These are phyloP conservation scores for Deuterostichococcus epilithicus DNA, from an alignment of 139 green algal species.

Conservation along the genomic window DNA sequence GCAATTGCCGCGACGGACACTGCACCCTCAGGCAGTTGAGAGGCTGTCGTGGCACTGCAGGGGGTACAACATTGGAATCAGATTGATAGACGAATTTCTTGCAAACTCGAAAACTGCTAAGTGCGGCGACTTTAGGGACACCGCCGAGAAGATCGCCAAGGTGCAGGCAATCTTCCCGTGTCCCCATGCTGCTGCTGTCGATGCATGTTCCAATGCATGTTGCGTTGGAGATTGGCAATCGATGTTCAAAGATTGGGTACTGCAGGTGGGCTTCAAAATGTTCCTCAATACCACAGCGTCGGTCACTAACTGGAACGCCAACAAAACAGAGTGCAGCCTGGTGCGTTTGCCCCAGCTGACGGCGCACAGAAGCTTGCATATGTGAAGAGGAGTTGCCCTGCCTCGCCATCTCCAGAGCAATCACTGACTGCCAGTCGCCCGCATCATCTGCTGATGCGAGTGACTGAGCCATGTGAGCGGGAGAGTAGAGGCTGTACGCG, in stretches of 20 bases:
- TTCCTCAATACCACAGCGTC: conserved; percentile 82
- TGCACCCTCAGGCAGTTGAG: no score
- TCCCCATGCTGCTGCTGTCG: no score
- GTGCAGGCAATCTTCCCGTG: no score
- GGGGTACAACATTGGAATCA: conserved; percentile 92
- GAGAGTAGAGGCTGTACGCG: no score
- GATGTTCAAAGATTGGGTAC: no score
- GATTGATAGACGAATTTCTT: conserved; percentile 94
- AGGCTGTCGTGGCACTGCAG: no score
- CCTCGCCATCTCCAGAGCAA: no score
- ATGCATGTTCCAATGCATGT: neutral
- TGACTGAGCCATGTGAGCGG: no score
- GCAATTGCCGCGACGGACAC: no score
- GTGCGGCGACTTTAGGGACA: conserved; percentile 82
- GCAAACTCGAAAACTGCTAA: conserved; percentile 69
- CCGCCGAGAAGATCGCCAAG: conserved; percentile 75
- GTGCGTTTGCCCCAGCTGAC: no score
- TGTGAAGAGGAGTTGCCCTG: no score
- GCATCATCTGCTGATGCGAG: neutral
- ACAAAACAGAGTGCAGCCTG: conserved; percentile 83
- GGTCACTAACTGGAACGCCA: conserved; percentile 79
- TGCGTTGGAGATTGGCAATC: neutral
- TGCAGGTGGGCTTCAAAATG: conserved; percentile 70
- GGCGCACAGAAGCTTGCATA: neutral
- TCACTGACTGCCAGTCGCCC: no score